Conservation (phyloP, 768 basidiomycete species). For the Boletales sp. region DNA sequence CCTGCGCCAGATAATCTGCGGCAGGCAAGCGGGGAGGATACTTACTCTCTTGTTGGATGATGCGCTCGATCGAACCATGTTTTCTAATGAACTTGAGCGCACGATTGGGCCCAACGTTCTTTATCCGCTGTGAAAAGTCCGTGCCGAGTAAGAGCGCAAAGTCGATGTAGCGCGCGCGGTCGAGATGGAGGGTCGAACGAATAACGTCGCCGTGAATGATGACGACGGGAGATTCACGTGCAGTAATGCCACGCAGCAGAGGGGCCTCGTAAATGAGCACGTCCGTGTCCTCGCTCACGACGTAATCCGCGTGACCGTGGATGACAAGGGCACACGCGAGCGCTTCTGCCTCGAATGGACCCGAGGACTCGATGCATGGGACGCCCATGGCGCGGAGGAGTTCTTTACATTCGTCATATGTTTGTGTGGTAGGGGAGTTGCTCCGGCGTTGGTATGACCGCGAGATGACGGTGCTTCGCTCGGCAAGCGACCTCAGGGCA, state of each 20-base stretch:
- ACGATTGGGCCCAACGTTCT: constrained; percentile 71
- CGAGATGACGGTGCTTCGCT: constrained; percentile 54
- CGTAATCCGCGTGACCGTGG: constrained; percentile 77
- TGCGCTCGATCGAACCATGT: constrained; percentile 68
- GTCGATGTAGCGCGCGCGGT: constrained; percentile 64
- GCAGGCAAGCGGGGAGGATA: constrained; percentile 47
- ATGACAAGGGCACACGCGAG: constrained; percentile 75
- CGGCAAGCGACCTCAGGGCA: constrained; percentile 34
- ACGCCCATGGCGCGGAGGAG: constrained; percentile 81
- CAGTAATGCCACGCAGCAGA: constrained; percentile 73
- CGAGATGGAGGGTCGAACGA: constrained; percentile 53
- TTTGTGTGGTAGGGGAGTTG: constrained; percentile 56
- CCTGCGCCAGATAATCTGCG: constrained; percentile 59
- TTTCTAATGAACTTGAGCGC: constrained; percentile 74
- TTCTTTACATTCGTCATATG: constrained; percentile 67
- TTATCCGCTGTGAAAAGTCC: constrained; percentile 85
- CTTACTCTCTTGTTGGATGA: constrained; percentile 51
- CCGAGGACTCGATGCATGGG: constrained; percentile 63
- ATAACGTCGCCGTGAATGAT: constrained; percentile 63
- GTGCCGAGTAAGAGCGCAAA: constrained; percentile 87
- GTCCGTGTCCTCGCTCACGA: constrained; percentile 90
- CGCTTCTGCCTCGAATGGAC: constrained; percentile 82
- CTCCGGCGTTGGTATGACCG: constrained; percentile 63
- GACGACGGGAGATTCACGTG: constrained; percentile 53
- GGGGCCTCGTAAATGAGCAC: constrained; percentile 82